These are phyloP conservation scores for Penicillium glabrum DNA, from an alignment of 2,329 filamentous ascomycete genomes.

Conservation along the genomic window DNA sequence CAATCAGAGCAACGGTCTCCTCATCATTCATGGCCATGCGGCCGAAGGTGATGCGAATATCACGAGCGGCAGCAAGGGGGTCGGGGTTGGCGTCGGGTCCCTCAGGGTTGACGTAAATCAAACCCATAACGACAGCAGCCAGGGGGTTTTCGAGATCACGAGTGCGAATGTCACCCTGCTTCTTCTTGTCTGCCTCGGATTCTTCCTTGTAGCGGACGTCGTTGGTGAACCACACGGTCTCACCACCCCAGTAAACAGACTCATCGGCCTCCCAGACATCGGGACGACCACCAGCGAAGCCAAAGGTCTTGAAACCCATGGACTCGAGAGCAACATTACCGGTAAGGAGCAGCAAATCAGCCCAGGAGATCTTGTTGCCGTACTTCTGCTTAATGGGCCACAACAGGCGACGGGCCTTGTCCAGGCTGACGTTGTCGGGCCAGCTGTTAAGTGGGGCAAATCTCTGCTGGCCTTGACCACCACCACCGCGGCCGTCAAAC, in stretches of 20 bases:
- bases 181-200: slow-evolving; percentile 42
- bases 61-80: slow-evolving; percentile 65
- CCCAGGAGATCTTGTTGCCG: slow-evolving; percentile 79
- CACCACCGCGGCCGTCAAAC: slow-evolving; percentile 72
- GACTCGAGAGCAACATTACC: slow-evolving; percentile 76
- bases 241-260: slow-evolving; percentile 74
- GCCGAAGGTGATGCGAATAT: slow-evolving; percentile 72
- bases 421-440: slow-evolving; percentile 75
- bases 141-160: slow-evolving; percentile 68
- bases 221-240: slow-evolving; percentile 67
- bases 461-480: slow-evolving; percentile 72
- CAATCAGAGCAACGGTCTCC: slow-evolving; percentile 77
- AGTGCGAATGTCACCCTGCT: slow-evolving; percentile 51
- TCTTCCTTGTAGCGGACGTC: slow-evolving; percentile 65
- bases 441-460: slow-evolving; percentile 80
- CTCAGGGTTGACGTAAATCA: slow-evolving; percentile 82
- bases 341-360: slow-evolving; percentile 68
- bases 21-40: slow-evolving; percentile 84
- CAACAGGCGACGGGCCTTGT: slow-evolving; percentile 76
- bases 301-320: slow-evolving; percentile 73
- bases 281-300: slow-evolving; percentile 69
- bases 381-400: slow-evolving; percentile 87
- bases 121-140: slow-evolving; percentile 69
- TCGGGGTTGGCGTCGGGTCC: slow-evolving; percentile 72
- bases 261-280: slow-evolving; percentile 77